Conservation (phyloP, 495 filamentous ascomycete genomes). For the Platismatia glauca region DNA sequence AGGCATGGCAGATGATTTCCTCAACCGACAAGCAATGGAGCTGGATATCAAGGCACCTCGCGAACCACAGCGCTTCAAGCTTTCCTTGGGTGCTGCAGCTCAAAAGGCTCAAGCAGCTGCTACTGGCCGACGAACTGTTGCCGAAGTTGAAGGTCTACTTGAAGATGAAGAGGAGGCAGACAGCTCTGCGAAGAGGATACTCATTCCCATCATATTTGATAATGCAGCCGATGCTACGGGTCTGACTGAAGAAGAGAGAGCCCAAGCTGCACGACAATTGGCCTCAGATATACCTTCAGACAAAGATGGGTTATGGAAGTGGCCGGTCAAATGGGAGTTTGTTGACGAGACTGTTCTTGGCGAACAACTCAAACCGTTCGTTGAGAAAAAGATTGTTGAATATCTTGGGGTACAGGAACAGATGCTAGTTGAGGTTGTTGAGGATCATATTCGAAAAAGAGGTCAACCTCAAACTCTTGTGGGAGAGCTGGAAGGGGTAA, state of each 20-base stretch:
- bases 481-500: conserved; percentile 72
- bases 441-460: conserved; percentile 74
- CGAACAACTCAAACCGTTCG: conserved; percentile 86
- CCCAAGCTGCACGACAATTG: conserved; percentile 66
- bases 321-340: conserved; percentile 89
- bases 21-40: conserved; percentile 80
- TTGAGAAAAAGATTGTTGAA: conserved; percentile 97
- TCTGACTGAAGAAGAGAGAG: conserved; percentile 75
- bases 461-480: conserved; percentile 71
- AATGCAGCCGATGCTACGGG: conserved; percentile 56
- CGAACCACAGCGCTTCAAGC: conserved; percentile 83
- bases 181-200: conserved; percentile 61
- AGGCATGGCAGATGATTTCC: conserved; percentile 87
- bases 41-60: conserved; percentile 56
- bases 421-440: conserved; percentile 85
- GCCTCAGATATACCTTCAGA: conserved; percentile 85
- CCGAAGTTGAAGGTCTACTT: conserved; percentile 86
- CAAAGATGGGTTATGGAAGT: conserved; percentile 80
- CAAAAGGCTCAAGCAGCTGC: conserved; percentile 66
- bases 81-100: conserved; percentile 83
- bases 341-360: conserved; percentile 75
- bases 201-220: conserved; percentile 90
- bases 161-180: conserved; percentile 88
- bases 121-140: conserved; percentile 67
- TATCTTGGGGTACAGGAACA: conserved; percentile 95